Conservation (phyloP, 2,329 filamentous ascomycete species). For the Chaetomiaceae sp. region DNA sequence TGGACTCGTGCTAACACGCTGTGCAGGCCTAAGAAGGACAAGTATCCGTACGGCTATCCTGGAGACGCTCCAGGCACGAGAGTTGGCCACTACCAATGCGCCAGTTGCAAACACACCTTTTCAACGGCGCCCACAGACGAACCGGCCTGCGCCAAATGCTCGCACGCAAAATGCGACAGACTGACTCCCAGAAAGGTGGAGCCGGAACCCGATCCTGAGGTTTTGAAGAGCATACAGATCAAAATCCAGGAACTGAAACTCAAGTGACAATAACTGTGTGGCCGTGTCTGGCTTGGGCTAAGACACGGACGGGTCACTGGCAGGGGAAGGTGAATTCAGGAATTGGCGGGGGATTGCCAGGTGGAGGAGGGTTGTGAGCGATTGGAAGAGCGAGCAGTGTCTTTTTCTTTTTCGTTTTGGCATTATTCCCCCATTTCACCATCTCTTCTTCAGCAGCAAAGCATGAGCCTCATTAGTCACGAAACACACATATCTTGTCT, state of each 20-base stretch:
- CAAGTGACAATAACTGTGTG: constrained; percentile 21
- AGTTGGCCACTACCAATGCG: constrained; percentile 55
- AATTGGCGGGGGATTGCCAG: too few species aligned
- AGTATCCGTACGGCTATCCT: constrained; percentile 66
- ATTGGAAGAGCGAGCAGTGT: constrained; percentile 4
- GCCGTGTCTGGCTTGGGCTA: too few species aligned
- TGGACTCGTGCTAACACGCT: constrained; percentile 19
- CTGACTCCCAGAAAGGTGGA: constrained; percentile 57
- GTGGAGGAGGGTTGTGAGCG: too few species aligned
- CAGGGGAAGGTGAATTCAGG: too few species aligned
- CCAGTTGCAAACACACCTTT: constrained; percentile 58
- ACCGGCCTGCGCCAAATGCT: constrained; percentile 55
- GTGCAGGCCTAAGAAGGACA: constrained; percentile 58
- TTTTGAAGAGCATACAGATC: constrained; percentile 54
- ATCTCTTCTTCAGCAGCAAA: constrained; percentile 13
- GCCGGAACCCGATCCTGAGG: constrained; percentile 56
- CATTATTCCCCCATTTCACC: constrained; percentile 12
- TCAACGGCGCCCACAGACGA: constrained; percentile 47
- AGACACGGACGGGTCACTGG: too few species aligned
- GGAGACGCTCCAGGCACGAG: constrained; percentile 56
- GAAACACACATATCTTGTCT: constrained; percentile 1
- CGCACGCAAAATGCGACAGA: constrained; percentile 56
- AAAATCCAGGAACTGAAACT: constrained; percentile 45
- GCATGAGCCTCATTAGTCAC: constrained; percentile 13
- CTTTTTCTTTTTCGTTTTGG: constrained; percentile 4